Evolutionary conservation across 331 rosid species (phyloP).

Genomic region (Acacia pycnantha): DNA sequence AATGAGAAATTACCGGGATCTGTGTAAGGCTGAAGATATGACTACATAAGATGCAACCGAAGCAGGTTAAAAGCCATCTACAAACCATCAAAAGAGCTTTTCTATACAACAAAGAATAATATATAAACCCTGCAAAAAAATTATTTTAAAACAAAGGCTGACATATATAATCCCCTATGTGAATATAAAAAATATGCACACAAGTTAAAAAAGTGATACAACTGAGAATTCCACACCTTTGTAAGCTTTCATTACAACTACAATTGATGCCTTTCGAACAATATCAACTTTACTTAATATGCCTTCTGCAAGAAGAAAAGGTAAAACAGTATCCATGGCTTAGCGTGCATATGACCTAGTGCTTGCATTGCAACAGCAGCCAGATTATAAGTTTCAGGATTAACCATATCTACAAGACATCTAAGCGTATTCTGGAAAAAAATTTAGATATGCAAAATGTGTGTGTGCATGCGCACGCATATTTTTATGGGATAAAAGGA

Average conservation of each 20-base stretch:
- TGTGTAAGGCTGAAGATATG: not conserved
- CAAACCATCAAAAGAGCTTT: not conserved
- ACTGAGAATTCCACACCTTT: conserved; percentile 57
- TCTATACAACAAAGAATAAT: conserved; percentile 6
- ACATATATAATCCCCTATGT: not conserved
- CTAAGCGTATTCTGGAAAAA: conserved; percentile 56
- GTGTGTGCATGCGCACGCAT: not conserved
- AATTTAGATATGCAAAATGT: conserved; percentile 48
- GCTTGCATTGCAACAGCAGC: conserved; percentile 95
- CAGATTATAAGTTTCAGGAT: conserved; percentile 66
- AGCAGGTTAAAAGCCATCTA: not conserved
- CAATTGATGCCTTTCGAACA: conserved; percentile 83
- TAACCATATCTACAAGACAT: conserved; percentile 79
- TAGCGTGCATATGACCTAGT: conserved; percentile 85
- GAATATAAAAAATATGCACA: not conserved
- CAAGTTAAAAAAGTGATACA: conserved; percentile 11
- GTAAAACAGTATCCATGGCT: conserved; percentile 87
- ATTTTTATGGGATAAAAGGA: conserved; percentile 14
- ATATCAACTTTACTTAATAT: conserved; percentile 93
- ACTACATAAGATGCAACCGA: not conserved
- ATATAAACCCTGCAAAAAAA: too few relatives aligned
- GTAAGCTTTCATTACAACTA: conserved; percentile 86
- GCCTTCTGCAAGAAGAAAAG: conserved; percentile 85
- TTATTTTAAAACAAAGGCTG: not conserved
- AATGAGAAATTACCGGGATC: not conserved